Base-by-base conservation (phyloP, 495 filamentous ascomycete species). In the Lindgomyces ingoldianus region DNA sequence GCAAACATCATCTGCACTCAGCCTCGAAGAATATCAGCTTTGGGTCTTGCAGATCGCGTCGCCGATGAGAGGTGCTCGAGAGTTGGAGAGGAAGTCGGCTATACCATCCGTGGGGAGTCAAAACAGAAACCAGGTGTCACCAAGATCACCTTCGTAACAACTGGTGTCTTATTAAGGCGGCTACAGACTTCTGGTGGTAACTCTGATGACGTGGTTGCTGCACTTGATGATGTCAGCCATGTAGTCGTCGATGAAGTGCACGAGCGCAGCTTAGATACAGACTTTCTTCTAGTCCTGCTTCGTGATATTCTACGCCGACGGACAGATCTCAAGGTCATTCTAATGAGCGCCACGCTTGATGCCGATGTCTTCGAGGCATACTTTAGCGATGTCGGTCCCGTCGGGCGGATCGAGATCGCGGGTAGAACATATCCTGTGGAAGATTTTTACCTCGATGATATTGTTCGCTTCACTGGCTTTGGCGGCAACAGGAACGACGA, bases 301-400 rank as follows among this genome's bases (percentile, higher is more conserved):
- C 85, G 90, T 58, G 89, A 96, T 71, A 89, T 97, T 45, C 73
- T 98, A 42, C 83, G 81, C 46, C 78, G 81, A 65, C 84, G 91
- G 50, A 86, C 86, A 61, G 91, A 98, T 62, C 77, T 98, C 8
- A 96, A 91, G 75, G 85, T 98, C 42, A 87, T 98, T 39, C 80
- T 98, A n/a, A 98, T 98, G 95, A 96, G 91, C 73, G 94, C 94
- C 12, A 98, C 94, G 6, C 84, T 98, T 2, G 94, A 98, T 75
- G 93, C 95, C 10, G 81, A 84, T 2, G 85, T 93, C 3, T 98
- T 98, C 74, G 85, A 85, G 59, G 78, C 82, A 36, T 98, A 98
- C 74, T 98, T 98, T 73, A 83, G 83, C 14, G 83, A 81, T 10
- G 79, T 82, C 19, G 79, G 84, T 26, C 79, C 78, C 12, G 92